A percentile compares a stretch with the other conserved stretches of the same genome.
Conservation (phyloP, 345 rosid species). For the Litchi chinensis region DNA sequence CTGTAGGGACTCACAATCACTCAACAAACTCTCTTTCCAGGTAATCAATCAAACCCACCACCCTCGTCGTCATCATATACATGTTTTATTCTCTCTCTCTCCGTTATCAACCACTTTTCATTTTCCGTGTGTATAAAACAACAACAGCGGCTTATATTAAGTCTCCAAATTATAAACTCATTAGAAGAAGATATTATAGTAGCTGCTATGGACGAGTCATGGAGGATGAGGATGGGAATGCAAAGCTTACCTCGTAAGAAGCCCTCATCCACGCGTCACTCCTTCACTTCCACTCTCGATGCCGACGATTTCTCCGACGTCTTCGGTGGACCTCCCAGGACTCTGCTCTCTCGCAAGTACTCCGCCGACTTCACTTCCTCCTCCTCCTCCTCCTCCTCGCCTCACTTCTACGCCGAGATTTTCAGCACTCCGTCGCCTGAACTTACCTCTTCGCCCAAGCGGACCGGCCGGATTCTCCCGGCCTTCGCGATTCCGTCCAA, state of each 20-base stretch:
- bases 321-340: constrained; percentile 90
- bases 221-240: constrained; percentile 80
- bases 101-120: not conserved
- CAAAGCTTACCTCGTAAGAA: constrained; percentile 12
- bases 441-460: constrained; percentile 29
- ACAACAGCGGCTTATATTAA: not conserved
- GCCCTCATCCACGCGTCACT: constrained; percentile 22
- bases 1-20: constrained; percentile 8
- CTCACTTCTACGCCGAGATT: constrained; percentile 66
- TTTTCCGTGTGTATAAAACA: not conserved
- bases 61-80: not conserved
- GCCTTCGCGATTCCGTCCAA: constrained; percentile 68
- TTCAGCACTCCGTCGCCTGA: constrained; percentile 49
- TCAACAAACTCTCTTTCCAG: constrained; percentile 10
- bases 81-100: not conserved
- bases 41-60: not conserved
- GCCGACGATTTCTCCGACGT: constrained; percentile 83
- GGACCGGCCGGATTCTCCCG: constrained; percentile 56
- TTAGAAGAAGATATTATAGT: no score
- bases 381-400: constrained; percentile 15
- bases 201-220: constrained; percentile 70
- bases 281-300: constrained; percentile 28
- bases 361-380: constrained; percentile 58
- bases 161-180: no score
- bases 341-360: constrained; percentile 57